Base-by-base conservation (phyloP, 164 flowering plant genomes). In the Cinnamomum chago region DNA sequence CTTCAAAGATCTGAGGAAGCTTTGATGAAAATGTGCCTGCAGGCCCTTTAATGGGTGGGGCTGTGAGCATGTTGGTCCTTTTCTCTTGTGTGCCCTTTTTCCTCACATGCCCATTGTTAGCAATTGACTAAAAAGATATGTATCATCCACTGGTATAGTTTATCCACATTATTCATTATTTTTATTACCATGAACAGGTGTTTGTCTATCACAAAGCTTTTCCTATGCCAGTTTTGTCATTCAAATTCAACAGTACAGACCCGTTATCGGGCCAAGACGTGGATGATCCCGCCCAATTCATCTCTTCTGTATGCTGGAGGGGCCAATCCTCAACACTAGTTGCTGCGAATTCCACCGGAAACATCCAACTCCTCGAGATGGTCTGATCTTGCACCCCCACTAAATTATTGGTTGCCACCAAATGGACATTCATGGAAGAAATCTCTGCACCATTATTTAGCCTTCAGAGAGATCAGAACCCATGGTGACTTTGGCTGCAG, bases 251-350 rank as follows among this genome's bases (percentile, higher is more conserved):
- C 84, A 81, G 71, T 79, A 76, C 74, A 3, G 96, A 93, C 79
- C 84, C 90, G 12, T 75, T 83, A 20, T 88, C 97, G 1, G 93
- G 92, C 68, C 85, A 80, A 10, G 94, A 90, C 76, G 75, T 79
- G 50, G 92, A 92, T 55, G 98, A 90, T 73, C 73, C 84, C 66
- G 69, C 90, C 52, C 97, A 92, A 81, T 95, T 95, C 79, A 84
- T 95, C 50, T 95, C 99, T 3, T 87, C 96, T 3, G 94, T 95
- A 50, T 90, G 99, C 70, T 95, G 99, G 99, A 89, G 97, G 0
- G 90, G 95, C 50, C 92, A 95, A 68, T 88, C 99, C 12, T 77
- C 93, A 17, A 95, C 92, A 55, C 79, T 95, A 40, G 89, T 90
- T 55, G 97, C 97, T 66, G 97, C 99, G 68, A 95, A 93, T 81